These are phyloP conservation scores for Symbiotaphrina buchneri DNA, from an alignment of 495 filamentous ascomycete genomes.

Conservation along the genomic window DNA sequence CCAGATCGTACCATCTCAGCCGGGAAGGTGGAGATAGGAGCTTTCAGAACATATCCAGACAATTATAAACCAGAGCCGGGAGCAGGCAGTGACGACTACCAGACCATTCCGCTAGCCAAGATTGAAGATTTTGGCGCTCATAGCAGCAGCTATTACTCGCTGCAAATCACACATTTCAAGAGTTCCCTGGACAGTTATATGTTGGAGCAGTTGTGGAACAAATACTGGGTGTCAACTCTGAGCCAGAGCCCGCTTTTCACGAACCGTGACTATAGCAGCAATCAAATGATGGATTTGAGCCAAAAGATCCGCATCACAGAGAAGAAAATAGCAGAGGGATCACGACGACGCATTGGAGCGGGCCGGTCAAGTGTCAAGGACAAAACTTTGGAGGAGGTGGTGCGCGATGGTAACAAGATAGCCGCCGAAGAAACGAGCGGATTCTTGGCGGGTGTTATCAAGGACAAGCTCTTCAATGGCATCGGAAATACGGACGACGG, in stretches of 20 bases:
- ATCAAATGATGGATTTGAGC: slow-evolving; percentile 76
- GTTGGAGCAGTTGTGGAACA: slow-evolving; percentile 87
- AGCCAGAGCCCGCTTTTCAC: slow-evolving; percentile 83
- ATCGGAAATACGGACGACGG: no score
- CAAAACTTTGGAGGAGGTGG: slow-evolving; percentile 53
- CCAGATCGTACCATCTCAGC: slow-evolving; percentile 89
- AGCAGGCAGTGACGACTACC: slow-evolving; percentile 29
- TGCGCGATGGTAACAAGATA: slow-evolving; percentile 59
- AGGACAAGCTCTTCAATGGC: slow-evolving; percentile 63
- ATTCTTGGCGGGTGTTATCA: slow-evolving; percentile 59
- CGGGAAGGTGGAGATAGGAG: slow-evolving; percentile 92
- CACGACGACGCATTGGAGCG: slow-evolving; percentile 3
- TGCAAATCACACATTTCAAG: slow-evolving; percentile 87
- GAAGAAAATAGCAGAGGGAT: slow-evolving; percentile 8
- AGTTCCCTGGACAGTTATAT: slow-evolving; percentile 68
- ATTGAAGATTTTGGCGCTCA: slow-evolving; percentile 94
- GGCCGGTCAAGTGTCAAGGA: slow-evolving; percentile 17
- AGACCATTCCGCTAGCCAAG: slow-evolving; percentile 73
- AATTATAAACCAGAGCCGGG: slow-evolving; percentile 32
- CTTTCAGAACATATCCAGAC: slow-evolving; percentile 78
- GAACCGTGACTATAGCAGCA: slow-evolving; percentile 80
- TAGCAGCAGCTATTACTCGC: slow-evolving; percentile 65
- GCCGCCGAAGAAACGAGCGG: slow-evolving; percentile 72
- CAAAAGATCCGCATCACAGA: slow-evolving; percentile 51
- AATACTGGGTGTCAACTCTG: slow-evolving; percentile 98